Evolutionary conservation across 2,329 filamentous ascomycete genomes (phyloP), one percentile per base, ranked within the genome.

Genomic region (Claviceps capensis): DNA sequence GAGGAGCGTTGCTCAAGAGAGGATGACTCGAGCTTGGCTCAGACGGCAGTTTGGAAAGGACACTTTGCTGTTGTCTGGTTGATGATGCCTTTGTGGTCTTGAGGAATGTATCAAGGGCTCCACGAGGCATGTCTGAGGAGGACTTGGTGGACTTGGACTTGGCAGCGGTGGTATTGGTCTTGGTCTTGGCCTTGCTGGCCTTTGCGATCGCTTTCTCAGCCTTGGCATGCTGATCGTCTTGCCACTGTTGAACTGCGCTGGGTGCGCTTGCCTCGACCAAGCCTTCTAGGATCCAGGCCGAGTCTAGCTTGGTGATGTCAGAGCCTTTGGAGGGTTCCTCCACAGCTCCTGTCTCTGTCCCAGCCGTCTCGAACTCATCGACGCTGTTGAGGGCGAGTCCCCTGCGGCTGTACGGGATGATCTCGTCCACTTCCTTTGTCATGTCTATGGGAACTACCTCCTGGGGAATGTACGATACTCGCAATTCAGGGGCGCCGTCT

Each of bases 381-480:
- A 88, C 83, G 54, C 78, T 80, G 56, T 80, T 79, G n/a, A 81
- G 70, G 2, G 79, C 79, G 14, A 82, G 64, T 0, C 78, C 78
- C 47, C 71, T 71, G 30, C 79, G 72, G 1, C 72, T 74, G 56
- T 68, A 75, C 0, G 64, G 56, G 2, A 77, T 73, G 1, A 73
- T 71, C 54, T 80, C 80, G 16, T 86, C 83, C 34, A 81, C 77
- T 62, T 96, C 90, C 0, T 75, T 73, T 11, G 81, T 77, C 23
- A 96, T 69, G 60, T 95, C 82, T 41, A 97, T 76, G 0, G 82
- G 81, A 2, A 95, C 87, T 16, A 96, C 75, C 34, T 86, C 77
- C 2, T 81, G 74, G 0, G 93, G 93, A 4, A 83, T 72, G 61
- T 86, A 94, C 1, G 86, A 82, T 22, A 97, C 68, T 6, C 91